Base-by-base conservation (phyloP, 306 rosid genomes). In the Cotoneaster glaucophyllus region DNA sequence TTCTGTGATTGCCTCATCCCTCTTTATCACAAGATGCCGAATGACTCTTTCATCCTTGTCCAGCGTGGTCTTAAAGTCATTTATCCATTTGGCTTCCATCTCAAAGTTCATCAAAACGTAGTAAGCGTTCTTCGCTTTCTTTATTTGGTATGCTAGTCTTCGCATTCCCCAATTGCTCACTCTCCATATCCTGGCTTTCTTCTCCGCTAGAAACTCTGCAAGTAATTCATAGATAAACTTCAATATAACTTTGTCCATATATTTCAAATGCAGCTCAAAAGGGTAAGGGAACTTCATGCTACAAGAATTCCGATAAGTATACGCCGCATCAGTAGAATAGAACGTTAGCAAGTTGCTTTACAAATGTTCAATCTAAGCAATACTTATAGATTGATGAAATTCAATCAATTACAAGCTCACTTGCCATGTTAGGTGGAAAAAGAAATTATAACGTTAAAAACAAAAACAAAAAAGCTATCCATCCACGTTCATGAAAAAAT, bases 91-190 rank as follows among this genome's bases (percentile, higher is more conserved):
- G 26, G 26, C 26, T 24, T 90, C 97, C 73, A 95, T 50, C 92
- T 95, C 99, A 19, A 95, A 86, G 84, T 95, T 95, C 96, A 95
- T 92, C 90, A 92, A 73, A 7, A 90, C 74, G 77, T 92, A 89
- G 82, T 90, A 91, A 4, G 97, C 99, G 2, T 82, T 85, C 19
- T 76, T 87, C 1, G 97, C 97, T 76, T 95, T 95, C 85, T 89
- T 67, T 84, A 95, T 90, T 78, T 84, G 86, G 93, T 92, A 95
- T 21, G 97, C 93, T 34, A 95, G 74, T 77, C 82, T 85, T 63
- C 99, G 89, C 93, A 89, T 92, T 7, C 99, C 99, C 99, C 97
- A 95, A 77, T 95, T 97, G 64, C 59, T 95, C 65, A 88, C 31
- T 83, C 97, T 89, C 97, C 97, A 92, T 73, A 92, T 82, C 79